Base-by-base conservation (phyloP, 2,329 filamentous ascomycete genomes). In the Phialocephala subalpina region DNA sequence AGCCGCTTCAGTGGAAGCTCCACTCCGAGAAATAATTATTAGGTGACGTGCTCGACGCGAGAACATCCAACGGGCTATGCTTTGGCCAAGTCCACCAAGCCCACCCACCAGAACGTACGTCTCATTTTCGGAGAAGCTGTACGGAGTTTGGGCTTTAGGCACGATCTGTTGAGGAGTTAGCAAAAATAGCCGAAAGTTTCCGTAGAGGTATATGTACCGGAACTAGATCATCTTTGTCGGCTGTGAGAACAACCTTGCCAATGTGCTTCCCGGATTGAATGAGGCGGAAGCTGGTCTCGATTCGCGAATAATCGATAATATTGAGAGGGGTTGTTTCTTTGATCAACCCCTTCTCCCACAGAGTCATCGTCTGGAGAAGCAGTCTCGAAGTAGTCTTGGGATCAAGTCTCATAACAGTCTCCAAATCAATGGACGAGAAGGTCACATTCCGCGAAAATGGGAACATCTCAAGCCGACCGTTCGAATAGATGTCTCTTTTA, bases 21-120 rank as follows among this genome's bases (percentile, higher is more conserved):
- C 69, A 18, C 59, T 64, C 4, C 77, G 64, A 7, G 76, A 78
- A 9, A 75, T 55, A 29, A 77, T 63, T 8, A 70, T 66, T 1
- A 80, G 59, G 25, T 74, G 62, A 27, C 60, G 63, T 1, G 73
- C 75, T 1, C 74, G 73, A 3, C 64, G 62, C 0, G 60, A 55
- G 4, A 65, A 69, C 59, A 77, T 68, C 57, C 66, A 68, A 27
- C 49, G 25, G 1, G 71, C 59, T 1, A 74, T 47, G 53, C 66
- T 71, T 14, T 65, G 60, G 2, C 75, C 75, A 1, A 76, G 40
- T 2, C 73, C 75, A 16, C 75, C 75, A 20, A 75, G 64, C 11
- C 74, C 75, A 45, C 75, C 75, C 20, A 68, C 64, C 3, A 77
- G 65, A 1, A 76, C 7, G 57, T 77, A 77, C 1, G 70, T 68